A percentile compares a stretch with the other conserved stretches of the same genome.
Evolutionary conservation across 2,329 filamentous ascomycete genomes (phyloP).

Genomic region (Colletotrichum lupini): DNA sequence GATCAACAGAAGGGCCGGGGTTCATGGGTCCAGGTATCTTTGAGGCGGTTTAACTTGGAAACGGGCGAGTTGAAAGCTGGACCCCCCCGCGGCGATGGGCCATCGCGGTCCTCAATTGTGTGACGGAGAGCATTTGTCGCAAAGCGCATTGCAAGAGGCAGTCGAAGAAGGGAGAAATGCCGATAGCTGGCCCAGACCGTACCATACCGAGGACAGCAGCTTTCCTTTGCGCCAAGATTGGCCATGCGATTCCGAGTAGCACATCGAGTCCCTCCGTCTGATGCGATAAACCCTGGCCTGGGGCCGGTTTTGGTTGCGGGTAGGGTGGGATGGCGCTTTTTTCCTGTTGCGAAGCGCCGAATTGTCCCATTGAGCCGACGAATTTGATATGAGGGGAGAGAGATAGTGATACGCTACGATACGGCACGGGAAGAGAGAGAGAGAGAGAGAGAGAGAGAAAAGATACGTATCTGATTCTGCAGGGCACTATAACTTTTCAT

Average conservation of each 20-base stretch:
- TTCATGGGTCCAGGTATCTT: neutral
- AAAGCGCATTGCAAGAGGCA: neutral
- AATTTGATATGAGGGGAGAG: slow-evolving; percentile 1
- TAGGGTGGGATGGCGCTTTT: slow-evolving; percentile 24
- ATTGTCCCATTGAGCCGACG: slow-evolving; percentile 8
- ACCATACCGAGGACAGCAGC: neutral
- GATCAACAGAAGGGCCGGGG: neutral
- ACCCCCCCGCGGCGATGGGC: slow-evolving; percentile 2
- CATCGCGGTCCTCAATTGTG: slow-evolving; percentile 28
- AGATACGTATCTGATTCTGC: slow-evolving; percentile 4
- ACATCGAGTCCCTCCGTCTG: neutral
- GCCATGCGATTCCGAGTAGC: neutral
- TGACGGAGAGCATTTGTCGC: slow-evolving; percentile 12
- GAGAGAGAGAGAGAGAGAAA: neutral
- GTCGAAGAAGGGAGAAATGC: neutral
- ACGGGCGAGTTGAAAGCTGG: slow-evolving; percentile 1
- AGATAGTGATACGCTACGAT: neutral
- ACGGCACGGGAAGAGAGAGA: no score
- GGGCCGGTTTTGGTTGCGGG: neutral
- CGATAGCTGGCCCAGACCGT: neutral
- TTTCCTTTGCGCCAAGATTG: slow-evolving; percentile 3
- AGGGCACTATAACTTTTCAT: neutral
- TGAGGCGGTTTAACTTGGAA: slow-evolving; percentile 11
- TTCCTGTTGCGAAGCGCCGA: slow-evolving; percentile 14
- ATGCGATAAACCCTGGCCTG: neutral